A percentile compares a stretch with the other conserved stretches of the same genome.
Evolutionary conservation across 192 early-diverging fungal genomes (phyloP).

Genomic region (Coemansia sp.): DNA sequence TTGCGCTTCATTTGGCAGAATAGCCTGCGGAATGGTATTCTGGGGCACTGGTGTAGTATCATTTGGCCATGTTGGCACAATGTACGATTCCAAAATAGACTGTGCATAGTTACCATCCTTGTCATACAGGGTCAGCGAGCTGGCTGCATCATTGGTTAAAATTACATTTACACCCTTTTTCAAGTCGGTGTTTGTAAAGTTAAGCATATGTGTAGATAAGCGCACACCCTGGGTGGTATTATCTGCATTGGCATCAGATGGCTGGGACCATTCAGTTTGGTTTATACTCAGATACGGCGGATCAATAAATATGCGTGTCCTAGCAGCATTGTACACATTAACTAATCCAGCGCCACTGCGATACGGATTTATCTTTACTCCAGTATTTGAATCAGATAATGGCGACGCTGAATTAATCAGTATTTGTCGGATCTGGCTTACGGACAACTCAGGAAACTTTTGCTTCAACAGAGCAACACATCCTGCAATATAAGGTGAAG

Average conservation of each 20-base stretch:
- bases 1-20: background rate
- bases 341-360: constrained; percentile 71
- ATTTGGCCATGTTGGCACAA: constrained; percentile 4
- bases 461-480: constrained; percentile 63
- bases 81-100: background rate
- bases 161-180: constrained; percentile 1
- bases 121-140: constrained; percentile 2
- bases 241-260: background rate
- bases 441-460: constrained; percentile 27
- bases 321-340: constrained; percentile 62
- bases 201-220: background rate
- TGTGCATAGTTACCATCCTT: constrained; percentile 2
- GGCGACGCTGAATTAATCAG: constrained; percentile 14
- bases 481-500: constrained; percentile 71
- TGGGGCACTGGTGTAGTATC: background rate
- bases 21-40: constrained; percentile 4
- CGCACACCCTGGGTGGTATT: background rate
- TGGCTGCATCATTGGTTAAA: background rate
- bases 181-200: constrained; percentile 5
- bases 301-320: constrained; percentile 48
- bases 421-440: constrained; percentile 11
- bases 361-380: constrained; percentile 34
- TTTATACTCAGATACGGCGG: constrained; percentile 62
- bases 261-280: constrained; percentile 11
- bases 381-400: background rate